Evolutionary conservation across 768 basidiomycete genomes (phyloP), one percentile per base, ranked within the genome.

Genomic region (Trametes cinnabarina): DNA sequence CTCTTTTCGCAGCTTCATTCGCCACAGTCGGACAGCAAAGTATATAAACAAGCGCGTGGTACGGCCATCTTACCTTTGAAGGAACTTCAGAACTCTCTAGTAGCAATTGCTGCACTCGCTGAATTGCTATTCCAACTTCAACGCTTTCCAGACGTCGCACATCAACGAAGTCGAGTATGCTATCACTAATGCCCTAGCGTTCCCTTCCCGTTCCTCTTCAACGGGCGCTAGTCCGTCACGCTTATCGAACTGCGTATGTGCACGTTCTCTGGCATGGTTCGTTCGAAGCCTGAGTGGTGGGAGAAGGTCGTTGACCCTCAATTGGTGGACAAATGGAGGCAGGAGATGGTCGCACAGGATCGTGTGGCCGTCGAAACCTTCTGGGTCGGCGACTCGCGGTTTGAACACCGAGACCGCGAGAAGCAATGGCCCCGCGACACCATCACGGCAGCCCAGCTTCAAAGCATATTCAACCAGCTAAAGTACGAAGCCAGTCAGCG

Each of bases 181-280:
- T n/a, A n/a, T n/a, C n/a, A n/a, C n/a, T n/a, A n/a, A n/a, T n/a
- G n/a, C n/a, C n/a, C n/a, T n/a, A n/a, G n/a, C n/a, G n/a, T 54
- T 25, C 53, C 44, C 10, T 54, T 19, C 30, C 53, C 53, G 3
- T 54, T 54, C 34, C 12, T 12, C 12, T 44, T 54, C 53, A 22
- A 10, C 4, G 17, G 35, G 6, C 42, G 43, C 20, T 25, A 54
- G 15, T 49, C 49, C 3, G n/a, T 42, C 20, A 54, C 51, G 12
- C 51, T 60, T 17, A 40, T 60, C 37, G 58, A 60, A 47, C 51
- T 42, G 14, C 58, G 58, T 22, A 60, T 60, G 58, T 47, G 58
- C 12, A 26, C 9, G 6, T 47, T 54, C 20, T 48, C 46, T 6
- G 39, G 44, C 3, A 28, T 39, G 15, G 50, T 60, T 20, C 37